Conservation (phyloP, 495 filamentous ascomycete species). For the Tuber umbilicatum region DNA sequence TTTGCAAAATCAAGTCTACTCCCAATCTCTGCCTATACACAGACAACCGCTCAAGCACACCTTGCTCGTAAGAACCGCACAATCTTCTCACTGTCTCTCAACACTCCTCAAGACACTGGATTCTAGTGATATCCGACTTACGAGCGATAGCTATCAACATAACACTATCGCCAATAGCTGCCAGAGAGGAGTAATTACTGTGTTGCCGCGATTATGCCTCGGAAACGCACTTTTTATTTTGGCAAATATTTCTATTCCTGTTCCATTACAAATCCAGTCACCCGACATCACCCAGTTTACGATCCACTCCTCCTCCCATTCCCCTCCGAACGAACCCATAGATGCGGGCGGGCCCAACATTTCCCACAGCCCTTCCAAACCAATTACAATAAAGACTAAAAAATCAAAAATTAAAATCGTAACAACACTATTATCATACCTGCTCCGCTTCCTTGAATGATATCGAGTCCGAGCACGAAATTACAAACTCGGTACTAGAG, state of each 20-base stretch:
- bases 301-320: not conserved
- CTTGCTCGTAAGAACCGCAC: not conserved
- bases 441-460: not conserved
- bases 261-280: not conserved
- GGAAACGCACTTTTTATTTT: not conserved
- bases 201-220: not conserved
- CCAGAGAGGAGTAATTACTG: not conserved
- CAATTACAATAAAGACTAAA: not conserved
- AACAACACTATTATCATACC: not conserved
- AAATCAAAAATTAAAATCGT: not conserved
- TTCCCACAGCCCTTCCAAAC: not conserved
- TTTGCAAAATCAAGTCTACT: too few species aligned
- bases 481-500: not conserved
- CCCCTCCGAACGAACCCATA: not conserved
- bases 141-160: not conserved
- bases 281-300: not conserved
- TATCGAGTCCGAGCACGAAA: not conserved
- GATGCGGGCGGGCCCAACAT: not conserved
- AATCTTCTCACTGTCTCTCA: too few species aligned
- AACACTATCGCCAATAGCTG: not conserved
- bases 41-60: not conserved
- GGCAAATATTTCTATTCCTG: too few species aligned
- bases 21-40: not conserved
- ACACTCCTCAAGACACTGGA: not conserved
- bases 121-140: not conserved